phyloP scores from a whole-genome alignment of 306 rosid genomes.

The Dicorynia guianensis region DNA sequence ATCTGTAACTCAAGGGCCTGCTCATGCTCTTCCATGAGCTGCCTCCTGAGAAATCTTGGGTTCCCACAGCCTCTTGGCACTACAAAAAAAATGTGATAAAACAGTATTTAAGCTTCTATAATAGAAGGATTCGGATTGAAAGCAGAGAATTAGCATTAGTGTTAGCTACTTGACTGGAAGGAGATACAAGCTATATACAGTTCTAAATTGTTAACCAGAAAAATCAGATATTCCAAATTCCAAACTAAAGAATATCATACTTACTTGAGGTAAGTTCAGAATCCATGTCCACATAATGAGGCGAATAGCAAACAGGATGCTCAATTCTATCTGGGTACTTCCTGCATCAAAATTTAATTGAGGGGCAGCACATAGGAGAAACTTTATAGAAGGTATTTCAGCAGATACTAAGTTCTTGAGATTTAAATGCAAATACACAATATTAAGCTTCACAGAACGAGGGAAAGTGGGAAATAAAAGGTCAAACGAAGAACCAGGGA shows the following conservation, averaged over 20 bases:
- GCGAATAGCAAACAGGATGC: slow-evolving; percentile 42
- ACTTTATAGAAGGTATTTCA: background rate
- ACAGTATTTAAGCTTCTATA: background rate
- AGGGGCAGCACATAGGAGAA: slow-evolving; percentile 1
- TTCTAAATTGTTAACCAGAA: background rate
- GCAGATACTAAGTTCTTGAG: background rate
- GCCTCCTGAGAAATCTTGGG: slow-evolving; percentile 48
- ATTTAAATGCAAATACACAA: background rate
- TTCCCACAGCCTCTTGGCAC: slow-evolving; percentile 54
- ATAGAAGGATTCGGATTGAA: background rate
- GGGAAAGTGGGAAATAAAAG: too few relatives aligned
- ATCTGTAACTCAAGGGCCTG: slow-evolving; percentile 56
- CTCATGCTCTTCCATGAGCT: slow-evolving; percentile 60
- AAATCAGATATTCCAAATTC: background rate
- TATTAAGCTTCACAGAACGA: too few relatives aligned
- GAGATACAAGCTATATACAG: background rate
- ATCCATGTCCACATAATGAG: slow-evolving; percentile 50
- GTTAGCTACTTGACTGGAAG: background rate
- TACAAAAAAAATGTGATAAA: slow-evolving; percentile 32
- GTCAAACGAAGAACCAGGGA: too few relatives aligned
- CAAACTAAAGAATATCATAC: slow-evolving; percentile 42
- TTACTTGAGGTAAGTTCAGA: slow-evolving; percentile 66
- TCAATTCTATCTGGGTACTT: slow-evolving; percentile 65
- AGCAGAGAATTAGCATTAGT: background rate
- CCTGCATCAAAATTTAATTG: slow-evolving; percentile 50